Evolutionary conservation across 2,329 filamentous ascomycete species (phyloP).

Genomic region (Cadophora gregata): DNA sequence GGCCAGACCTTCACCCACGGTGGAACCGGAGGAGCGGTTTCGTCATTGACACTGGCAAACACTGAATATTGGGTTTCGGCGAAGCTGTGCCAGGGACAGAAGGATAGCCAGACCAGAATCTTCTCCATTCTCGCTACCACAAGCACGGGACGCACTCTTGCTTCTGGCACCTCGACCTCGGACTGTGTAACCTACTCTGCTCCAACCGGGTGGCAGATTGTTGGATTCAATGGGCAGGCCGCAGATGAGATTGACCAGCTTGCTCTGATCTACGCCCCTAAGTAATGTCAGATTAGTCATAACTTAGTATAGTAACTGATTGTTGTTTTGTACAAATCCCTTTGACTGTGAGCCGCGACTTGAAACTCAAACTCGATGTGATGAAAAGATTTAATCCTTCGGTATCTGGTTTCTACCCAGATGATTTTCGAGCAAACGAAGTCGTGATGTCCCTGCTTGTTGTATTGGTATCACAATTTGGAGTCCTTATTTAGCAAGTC

Average conservation of each 20-base stretch:
- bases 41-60: conserved; percentile 51
- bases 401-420: not conserved
- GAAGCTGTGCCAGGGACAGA: conserved; percentile 56
- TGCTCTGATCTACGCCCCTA: conserved; percentile 54
- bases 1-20: conserved; percentile 59
- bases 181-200: conserved; percentile 56
- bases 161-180: conserved; percentile 52
- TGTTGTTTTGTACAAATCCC: conserved; percentile 15
- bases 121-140: conserved; percentile 63
- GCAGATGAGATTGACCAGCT: conserved; percentile 63
- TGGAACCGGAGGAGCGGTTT: conserved; percentile 55
- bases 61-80: conserved; percentile 57
- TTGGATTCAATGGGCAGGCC: conserved; percentile 57
- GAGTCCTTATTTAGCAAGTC: conserved; percentile 27
- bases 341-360: not conserved
- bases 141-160: conserved; percentile 53
- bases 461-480: conserved; percentile 18
- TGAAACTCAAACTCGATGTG: not conserved
- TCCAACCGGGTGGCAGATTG: conserved; percentile 56
- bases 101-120: conserved; percentile 53
- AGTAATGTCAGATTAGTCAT: conserved; percentile 39
- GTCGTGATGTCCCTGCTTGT: not conserved
- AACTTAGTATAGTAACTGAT: not conserved
- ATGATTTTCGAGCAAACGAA: too few relatives aligned
- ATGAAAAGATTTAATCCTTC: not conserved